Evolutionary conservation across 2,329 filamentous ascomycete species (phyloP).

Genomic region (Apiospora saccharicola): DNA sequence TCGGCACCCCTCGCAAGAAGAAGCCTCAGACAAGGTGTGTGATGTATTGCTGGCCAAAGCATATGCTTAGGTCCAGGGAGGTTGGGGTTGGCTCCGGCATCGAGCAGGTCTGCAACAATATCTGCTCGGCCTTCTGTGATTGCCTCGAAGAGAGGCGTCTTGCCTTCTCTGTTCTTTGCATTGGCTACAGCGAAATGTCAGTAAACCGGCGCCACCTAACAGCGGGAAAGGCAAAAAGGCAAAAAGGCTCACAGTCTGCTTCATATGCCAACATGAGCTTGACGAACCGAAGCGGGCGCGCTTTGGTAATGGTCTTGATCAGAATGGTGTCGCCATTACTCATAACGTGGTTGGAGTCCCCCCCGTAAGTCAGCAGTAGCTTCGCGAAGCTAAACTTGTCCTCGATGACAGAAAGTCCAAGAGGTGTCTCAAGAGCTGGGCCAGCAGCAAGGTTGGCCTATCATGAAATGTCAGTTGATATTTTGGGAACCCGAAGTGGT

Average conservation of each 20-base stretch:
- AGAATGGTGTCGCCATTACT: slow-evolving; percentile 67
- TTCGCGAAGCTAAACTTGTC: slow-evolving; percentile 65
- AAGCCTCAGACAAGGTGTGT: slow-evolving; percentile 63
- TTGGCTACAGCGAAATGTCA: slow-evolving; percentile 48
- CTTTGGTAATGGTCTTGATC: slow-evolving; percentile 66
- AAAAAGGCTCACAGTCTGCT: slow-evolving; percentile 47
- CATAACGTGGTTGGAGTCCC: slow-evolving; percentile 61
- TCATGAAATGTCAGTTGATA: slow-evolving; percentile 33
- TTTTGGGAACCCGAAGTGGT: neutral
- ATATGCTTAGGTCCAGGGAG: slow-evolving; percentile 73
- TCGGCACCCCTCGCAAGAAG: slow-evolving; percentile 68
- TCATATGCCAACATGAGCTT: slow-evolving; percentile 68
- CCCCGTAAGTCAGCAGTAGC: slow-evolving; percentile 68
- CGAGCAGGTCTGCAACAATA: slow-evolving; percentile 58
- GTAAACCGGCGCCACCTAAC: neutral
- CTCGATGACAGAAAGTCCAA: slow-evolving; percentile 57
- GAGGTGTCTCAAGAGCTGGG: slow-evolving; percentile 60
- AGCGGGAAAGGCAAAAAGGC: too few relatives aligned
- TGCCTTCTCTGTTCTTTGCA: slow-evolving; percentile 65
- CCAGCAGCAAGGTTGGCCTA: slow-evolving; percentile 60
- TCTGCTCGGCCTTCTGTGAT: slow-evolving; percentile 64
- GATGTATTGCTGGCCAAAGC: slow-evolving; percentile 70
- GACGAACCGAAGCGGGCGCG: slow-evolving; percentile 59
- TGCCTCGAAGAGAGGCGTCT: slow-evolving; percentile 69
- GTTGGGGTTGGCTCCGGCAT: slow-evolving; percentile 64